Evolutionary conservation across 2,329 filamentous ascomycete species (phyloP), one percentile per base, ranked within the genome.

Genomic region (Fusarium dimerum): DNA sequence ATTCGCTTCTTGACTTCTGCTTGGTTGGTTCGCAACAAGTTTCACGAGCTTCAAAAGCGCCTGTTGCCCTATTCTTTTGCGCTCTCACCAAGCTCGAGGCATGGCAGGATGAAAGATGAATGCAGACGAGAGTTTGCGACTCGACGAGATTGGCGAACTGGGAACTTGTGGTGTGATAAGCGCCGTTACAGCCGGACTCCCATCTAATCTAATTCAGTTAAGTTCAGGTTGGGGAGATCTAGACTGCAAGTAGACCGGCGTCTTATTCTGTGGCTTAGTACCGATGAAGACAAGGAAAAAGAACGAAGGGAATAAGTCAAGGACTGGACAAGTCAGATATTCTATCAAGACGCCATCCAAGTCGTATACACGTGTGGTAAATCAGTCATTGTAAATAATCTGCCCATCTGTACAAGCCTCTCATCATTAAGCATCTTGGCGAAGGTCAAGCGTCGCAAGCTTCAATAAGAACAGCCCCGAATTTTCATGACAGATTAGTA

Each of bases 111-210:
- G 18, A 20, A 53, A 45, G 42, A 26, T 48, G 48, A 46, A 40
- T 45, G 44, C 50, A 48, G 47, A 53, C 39, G 53, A 44, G 36
- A 43, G 47, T 55, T 49, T 52, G 36, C 20, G 41, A 29, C 45
- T 45, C 30, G 41, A 56, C 45, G 53, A 59, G 56, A 50, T 40
- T 59, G 54, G 52, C 54, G 48, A 29, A 32, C 54, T 59, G 47
- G 45, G 56, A 47, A 50, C 26, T 50, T 52, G 51, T 55, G 58
- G 56, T 61, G 57, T 63, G 61, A 56, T 60, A 55, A 54, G 60
- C 55, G 50, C 51, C 53, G 51, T 61, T 48, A 48, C 48, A 57
- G 52, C 48, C 46, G 41, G 44, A 49, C 47, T 54, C 32, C 45
- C 29, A 7, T 51, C 42, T 56, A 51, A 36, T 11, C 32, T 36